Evolutionary conservation across 169 alveolate genomes (phyloP), one percentile per base, ranked within the genome.

Genomic region (Eimeria brunetti): DNA sequence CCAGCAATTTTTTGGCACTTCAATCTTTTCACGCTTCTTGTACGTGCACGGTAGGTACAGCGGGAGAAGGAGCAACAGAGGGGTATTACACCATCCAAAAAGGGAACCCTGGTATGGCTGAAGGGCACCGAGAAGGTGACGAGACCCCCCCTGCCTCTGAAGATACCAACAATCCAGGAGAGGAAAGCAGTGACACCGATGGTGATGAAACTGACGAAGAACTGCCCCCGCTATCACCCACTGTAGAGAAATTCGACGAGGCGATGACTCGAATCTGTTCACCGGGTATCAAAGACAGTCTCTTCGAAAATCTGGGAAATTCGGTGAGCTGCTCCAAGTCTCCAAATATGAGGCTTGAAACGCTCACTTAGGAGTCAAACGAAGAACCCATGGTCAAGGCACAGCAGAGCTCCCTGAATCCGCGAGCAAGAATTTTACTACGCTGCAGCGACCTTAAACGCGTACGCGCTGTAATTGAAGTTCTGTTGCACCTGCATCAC

Each of bases 221-320:
- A 18, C 1, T 49, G 71, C 75, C 73, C 49, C 92, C 92, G 4
- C 36, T 62, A 14, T 60, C 92, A 24, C 11, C 36, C 20, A 86
- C 81, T 14, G 62, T 86, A 44, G 81, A 86, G 36, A 62, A 36
- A 24, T 86, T 86, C 73, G 92, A 86, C 81, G 81, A 41, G 38
- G 92, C 92, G 20, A 86, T 86, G 80, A 58, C 38, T 24, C 78
- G 83, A 58, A 83, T 81, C 27, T 86, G 92, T 30, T 49, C 92
- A 18, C 81, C 92, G 18, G 30, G 12, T 20, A 27, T 56, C 30
- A 86, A 20, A 38, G 36, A 69, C 33, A 56, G 92, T 36, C 60
- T 86, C 44, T 41, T 86, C 80, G 36, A 86, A 2, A 41, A 58
- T n/a, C 44, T 86, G 56, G 67, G 51, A 16, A 4, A 49, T 6